Evolutionary conservation across 345 rosid genomes (phyloP).

Genomic region (Hirschfeldia incana): DNA sequence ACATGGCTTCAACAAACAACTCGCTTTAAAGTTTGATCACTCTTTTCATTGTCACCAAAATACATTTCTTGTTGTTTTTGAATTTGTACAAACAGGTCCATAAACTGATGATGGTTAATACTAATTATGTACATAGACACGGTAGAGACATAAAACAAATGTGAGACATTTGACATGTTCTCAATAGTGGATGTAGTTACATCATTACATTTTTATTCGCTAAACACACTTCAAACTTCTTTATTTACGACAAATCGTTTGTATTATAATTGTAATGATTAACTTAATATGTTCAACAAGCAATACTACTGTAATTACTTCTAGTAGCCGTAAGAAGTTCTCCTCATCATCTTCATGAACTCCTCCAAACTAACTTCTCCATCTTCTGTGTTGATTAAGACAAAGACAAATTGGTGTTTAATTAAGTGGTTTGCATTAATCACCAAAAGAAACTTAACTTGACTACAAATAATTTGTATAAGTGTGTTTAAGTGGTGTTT

Average conservation of each 20-base stretch:
- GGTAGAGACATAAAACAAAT: neutral
- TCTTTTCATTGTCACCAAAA: neutral
- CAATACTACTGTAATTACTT: neutral
- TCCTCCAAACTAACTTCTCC: conserved; percentile 69
- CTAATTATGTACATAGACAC: neutral
- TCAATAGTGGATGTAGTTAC: neutral
- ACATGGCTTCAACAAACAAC: too few species aligned
- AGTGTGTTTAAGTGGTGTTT: too few species aligned
- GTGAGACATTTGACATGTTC: neutral
- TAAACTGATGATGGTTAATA: neutral
- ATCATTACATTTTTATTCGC: neutral
- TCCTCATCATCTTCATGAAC: conserved; percentile 71
- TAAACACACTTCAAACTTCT: neutral
- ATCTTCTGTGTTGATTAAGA: conserved; percentile 51
- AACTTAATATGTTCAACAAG: neutral
- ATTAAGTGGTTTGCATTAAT: neutral
- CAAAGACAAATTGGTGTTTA: neutral
- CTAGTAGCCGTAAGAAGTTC: conserved; percentile 53
- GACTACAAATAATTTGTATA: neutral
- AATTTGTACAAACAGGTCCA: neutral
- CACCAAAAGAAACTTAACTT: neutral
- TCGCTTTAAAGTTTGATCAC: too few species aligned
- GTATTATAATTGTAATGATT: neutral
- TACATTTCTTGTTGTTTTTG: neutral
- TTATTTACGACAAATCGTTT: neutral